Percentiles rank a stretch among this genome's conserved stretches.
phyloP scores from a whole-genome alignment of 1,139 yeast genomes.

The Lodderomyces parapsilosis region DNA sequence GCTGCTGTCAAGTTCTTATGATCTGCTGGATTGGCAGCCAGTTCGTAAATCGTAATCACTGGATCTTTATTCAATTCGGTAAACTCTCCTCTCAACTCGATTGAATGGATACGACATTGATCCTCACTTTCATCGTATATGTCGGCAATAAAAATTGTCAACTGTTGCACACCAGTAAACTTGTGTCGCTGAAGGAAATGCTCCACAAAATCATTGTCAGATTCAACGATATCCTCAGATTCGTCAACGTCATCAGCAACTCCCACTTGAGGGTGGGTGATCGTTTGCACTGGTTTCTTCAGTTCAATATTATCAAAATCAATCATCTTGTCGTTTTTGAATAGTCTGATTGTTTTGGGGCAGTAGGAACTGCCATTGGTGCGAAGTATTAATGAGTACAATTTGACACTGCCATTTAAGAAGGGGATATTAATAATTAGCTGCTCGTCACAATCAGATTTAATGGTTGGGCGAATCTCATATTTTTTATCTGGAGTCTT shows the following conservation, averaged over 20 bases:
- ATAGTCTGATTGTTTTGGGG: constrained; percentile 68
- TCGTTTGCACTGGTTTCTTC: constrained; percentile 48
- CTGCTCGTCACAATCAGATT: constrained; percentile 83
- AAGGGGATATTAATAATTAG: constrained; percentile 72
- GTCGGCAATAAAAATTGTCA: constrained; percentile 67
- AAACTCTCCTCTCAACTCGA: constrained; percentile 83
- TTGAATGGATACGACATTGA: constrained; percentile 57
- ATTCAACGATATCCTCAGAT: constrained; percentile 29
- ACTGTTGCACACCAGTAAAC: constrained; percentile 68
- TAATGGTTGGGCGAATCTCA: constrained; percentile 47
- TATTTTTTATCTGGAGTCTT: constrained; percentile 38
- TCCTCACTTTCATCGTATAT: constrained; percentile 61
- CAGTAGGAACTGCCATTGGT: constrained; percentile 63
- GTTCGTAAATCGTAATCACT: constrained; percentile 74
- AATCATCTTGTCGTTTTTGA: constrained; percentile 64
- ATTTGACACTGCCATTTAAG: constrained; percentile 67
- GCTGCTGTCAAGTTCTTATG: constrained; percentile 49
- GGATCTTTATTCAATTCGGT: constrained; percentile 65
- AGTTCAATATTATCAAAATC: constrained; percentile 67
- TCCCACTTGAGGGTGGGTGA: constrained; percentile 69
- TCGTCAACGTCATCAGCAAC: constrained; percentile 35
- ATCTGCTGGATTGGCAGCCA: constrained; percentile 91
- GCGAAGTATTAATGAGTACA: constrained; percentile 71
- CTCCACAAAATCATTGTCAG: constrained; percentile 67
- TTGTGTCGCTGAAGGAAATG: constrained; percentile 74